phyloP scores from a whole-genome alignment of 2,329 filamentous ascomycete species.

The Karstenula rhodostoma region DNA sequence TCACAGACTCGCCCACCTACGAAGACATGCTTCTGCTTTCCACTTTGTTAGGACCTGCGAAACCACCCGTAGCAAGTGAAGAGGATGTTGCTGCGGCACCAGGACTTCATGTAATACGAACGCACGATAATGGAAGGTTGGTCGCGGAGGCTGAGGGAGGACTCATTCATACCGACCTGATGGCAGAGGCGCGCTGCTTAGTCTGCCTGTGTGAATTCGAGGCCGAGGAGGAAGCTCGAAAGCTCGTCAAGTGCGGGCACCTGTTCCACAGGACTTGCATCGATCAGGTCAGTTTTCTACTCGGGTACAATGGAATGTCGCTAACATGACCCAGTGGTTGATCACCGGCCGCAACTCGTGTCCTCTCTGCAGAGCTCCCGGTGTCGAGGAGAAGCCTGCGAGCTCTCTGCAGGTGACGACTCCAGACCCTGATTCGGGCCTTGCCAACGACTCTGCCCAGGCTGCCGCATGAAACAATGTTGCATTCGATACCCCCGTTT shows the following conservation, averaged over 20 bases:
- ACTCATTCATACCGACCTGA: constrained; percentile 36
- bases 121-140: constrained; percentile 46
- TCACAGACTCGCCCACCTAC: constrained; percentile 75
- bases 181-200: constrained; percentile 63
- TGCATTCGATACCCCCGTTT: constrained; percentile 1
- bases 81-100: constrained; percentile 70
- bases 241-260: constrained; percentile 70
- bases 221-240: constrained; percentile 66
- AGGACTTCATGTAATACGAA: constrained; percentile 65
- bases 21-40: constrained; percentile 77
- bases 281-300: constrained; percentile 65
- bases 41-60: constrained; percentile 71
- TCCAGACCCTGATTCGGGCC: constrained; percentile 10
- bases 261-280: constrained; percentile 74
- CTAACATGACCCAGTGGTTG: constrained; percentile 63
- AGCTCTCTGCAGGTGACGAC: constrained; percentile 10
- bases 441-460: constrained; percentile 1
- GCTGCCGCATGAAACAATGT: constrained; percentile 1
- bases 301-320: not conserved
- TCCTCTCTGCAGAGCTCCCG: constrained; percentile 67
- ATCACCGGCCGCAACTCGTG: constrained; percentile 72
- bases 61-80: constrained; percentile 72
- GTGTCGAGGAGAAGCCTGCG: constrained; percentile 59
- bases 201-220: constrained; percentile 74
- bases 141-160: constrained; percentile 58